phyloP scores from a whole-genome alignment of 495 filamentous ascomycete species.

The Neurospora sp. region DNA sequence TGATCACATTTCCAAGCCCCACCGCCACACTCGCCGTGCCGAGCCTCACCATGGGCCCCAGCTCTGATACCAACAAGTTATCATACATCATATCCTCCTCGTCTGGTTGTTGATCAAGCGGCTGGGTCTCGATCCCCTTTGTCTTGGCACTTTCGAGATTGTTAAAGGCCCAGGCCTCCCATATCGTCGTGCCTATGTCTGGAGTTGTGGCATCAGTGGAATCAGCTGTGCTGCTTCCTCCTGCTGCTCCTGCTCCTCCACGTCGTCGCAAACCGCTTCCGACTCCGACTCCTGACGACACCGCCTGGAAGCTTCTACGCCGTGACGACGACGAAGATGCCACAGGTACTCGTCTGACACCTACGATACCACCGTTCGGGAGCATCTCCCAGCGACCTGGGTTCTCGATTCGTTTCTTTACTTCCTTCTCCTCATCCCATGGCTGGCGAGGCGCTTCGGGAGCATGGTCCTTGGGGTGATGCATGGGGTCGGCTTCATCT shows the following conservation, averaged over 20 bases:
- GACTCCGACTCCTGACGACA: constrained; percentile 1
- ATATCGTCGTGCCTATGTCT: constrained; percentile 29
- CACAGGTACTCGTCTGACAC: constrained; percentile 25
- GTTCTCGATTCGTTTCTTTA: constrained; percentile 28
- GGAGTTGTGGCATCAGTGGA: background rate
- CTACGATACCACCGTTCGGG: constrained; percentile 37
- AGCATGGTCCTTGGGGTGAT: constrained; percentile 21
- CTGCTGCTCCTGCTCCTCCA: background rate
- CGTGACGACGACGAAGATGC: constrained; percentile 3
- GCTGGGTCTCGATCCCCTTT: constrained; percentile 24
- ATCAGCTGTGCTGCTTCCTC: background rate
- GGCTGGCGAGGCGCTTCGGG: constrained; percentile 20
- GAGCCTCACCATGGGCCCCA: constrained; percentile 49
- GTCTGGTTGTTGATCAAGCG: constrained; percentile 23
- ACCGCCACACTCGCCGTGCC: constrained; percentile 52
- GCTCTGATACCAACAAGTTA: constrained; percentile 46
- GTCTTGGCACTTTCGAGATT: constrained; percentile 25
- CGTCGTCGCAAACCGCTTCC: constrained; percentile 18
- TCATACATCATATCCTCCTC: constrained; percentile 4
- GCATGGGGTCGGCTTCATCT: constrained; percentile 31
- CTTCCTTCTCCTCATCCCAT: constrained; percentile 32
- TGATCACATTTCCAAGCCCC: constrained; percentile 56
- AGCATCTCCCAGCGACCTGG: constrained; percentile 42
- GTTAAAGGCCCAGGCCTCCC: constrained; percentile 59
- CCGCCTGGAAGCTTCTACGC: background rate